These are phyloP conservation scores for Pythium volutum DNA, from an alignment of 352 stramenopile genomes.

Conservation along the genomic window DNA sequence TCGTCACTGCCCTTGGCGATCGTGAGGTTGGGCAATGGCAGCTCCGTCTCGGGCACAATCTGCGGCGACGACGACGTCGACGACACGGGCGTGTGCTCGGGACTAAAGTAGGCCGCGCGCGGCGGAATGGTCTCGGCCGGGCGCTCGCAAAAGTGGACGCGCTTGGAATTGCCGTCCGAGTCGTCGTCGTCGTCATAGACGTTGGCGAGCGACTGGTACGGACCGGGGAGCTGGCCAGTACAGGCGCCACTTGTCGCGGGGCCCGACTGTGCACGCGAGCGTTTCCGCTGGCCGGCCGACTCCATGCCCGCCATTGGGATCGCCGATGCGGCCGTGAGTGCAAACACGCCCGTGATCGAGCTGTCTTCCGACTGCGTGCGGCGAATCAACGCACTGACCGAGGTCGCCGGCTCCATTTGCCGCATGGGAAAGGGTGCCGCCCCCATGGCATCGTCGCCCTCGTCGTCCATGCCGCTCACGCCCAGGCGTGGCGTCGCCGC, in stretches of 20 bases:
- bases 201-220: background rate
- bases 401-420: constrained; percentile 18
- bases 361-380: constrained; percentile 24
- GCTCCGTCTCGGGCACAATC: constrained; percentile 7
- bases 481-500: background rate
- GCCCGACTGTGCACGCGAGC: constrained; percentile 19
- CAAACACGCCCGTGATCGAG: constrained; percentile 8
- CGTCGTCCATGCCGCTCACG: constrained; percentile 9
- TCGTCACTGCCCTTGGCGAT: too few relatives aligned
- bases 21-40: background rate
- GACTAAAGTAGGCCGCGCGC: constrained; percentile 11
- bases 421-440: constrained; percentile 18
- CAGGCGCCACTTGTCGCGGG: background rate
- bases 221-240: background rate
- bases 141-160: constrained; percentile 47
- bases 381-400: constrained; percentile 6
- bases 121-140: constrained; percentile 42
- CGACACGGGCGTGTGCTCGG: constrained; percentile 13
- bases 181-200: background rate
- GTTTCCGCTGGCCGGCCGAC: constrained; percentile 16
- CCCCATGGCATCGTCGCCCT: constrained; percentile 42
- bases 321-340: constrained; percentile 3
- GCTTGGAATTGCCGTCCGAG: constrained; percentile 28
- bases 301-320: background rate
- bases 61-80: constrained; percentile 18